Evolutionary conservation across 2,329 filamentous ascomycete genomes (phyloP).

Genomic region (Aspergillus sp.): DNA sequence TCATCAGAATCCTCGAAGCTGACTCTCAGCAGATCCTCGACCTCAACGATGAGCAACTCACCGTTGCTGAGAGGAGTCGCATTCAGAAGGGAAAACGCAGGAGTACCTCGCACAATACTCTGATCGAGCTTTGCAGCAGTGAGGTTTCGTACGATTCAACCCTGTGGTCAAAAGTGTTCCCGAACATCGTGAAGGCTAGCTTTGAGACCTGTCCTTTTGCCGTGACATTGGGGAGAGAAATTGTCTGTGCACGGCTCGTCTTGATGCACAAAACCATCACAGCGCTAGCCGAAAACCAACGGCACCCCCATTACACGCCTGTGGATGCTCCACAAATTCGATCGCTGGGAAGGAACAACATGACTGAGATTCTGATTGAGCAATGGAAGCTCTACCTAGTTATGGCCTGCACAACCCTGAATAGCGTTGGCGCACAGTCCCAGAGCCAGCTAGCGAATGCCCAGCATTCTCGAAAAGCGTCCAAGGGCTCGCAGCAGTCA

Average conservation of each 20-base stretch:
- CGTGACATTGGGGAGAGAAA: slow-evolving; percentile 78
- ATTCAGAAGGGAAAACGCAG: slow-evolving; percentile 83
- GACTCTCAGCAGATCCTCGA: slow-evolving; percentile 83
- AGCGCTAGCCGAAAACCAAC: slow-evolving; percentile 62
- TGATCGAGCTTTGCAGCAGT: slow-evolving; percentile 91
- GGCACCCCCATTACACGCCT: slow-evolving; percentile 38
- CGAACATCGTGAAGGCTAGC: slow-evolving; percentile 82
- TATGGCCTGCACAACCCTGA: slow-evolving; percentile 91
- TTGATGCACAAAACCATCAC: slow-evolving; percentile 87
- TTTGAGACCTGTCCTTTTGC: slow-evolving; percentile 88
- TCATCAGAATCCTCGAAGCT: slow-evolving; percentile 87
- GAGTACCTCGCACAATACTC: slow-evolving; percentile 70
- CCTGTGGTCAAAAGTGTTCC: slow-evolving; percentile 96
- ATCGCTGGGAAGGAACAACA: slow-evolving; percentile 42
- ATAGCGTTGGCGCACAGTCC: slow-evolving; percentile 61
- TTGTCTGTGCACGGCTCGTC: slow-evolving; percentile 82
- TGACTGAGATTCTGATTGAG: slow-evolving; percentile 79
- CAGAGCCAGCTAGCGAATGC: slow-evolving; percentile 51
- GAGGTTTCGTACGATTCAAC: slow-evolving; percentile 91
- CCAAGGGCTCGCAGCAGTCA: slow-evolving; percentile 54
- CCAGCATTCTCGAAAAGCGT: slow-evolving; percentile 74
- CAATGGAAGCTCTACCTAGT: slow-evolving; percentile 98
- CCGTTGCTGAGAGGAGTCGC: slow-evolving; percentile 83
- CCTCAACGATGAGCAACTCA: slow-evolving; percentile 74
- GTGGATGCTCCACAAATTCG: slow-evolving; percentile 29